Percentiles rank a stretch among this genome's conserved stretches.
Conservation (phyloP, 2,329 filamentous ascomycete genomes). For the Arthrobotrys musiformis region DNA sequence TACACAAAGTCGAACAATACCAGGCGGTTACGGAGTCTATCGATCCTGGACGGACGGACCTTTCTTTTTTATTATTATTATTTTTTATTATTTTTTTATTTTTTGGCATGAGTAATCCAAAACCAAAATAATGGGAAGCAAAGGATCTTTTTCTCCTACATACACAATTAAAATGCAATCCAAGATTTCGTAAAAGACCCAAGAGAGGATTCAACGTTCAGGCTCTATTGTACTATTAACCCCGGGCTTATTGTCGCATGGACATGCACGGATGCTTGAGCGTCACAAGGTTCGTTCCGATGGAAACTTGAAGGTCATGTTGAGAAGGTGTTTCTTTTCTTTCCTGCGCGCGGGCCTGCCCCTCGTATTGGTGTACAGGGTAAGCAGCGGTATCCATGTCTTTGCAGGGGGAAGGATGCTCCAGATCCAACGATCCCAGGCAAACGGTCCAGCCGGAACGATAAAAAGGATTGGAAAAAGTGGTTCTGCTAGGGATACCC, state of each 20-base stretch:
- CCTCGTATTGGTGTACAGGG: slow-evolving; percentile 47
- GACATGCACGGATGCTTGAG: slow-evolving; percentile 54
- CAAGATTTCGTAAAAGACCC: slow-evolving; percentile 5
- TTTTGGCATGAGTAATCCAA: slow-evolving; percentile 13
- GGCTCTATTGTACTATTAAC: slow-evolving; percentile 7
- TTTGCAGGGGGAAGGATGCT: slow-evolving; percentile 26
- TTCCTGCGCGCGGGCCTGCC: slow-evolving; percentile 15
- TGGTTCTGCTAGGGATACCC: slow-evolving; percentile 44
- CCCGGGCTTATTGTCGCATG: slow-evolving; percentile 39
- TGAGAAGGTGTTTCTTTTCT: slow-evolving; percentile 11
- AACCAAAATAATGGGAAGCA: not conserved
- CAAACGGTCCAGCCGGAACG: slow-evolving; percentile 48
- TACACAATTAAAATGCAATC: not conserved
- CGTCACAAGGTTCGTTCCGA: slow-evolving; percentile 49
- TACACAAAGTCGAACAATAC: not conserved
- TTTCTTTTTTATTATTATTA: too few relatives aligned
- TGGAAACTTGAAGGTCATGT: slow-evolving; percentile 20
- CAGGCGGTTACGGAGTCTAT: slow-evolving; percentile 13
- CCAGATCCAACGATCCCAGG: slow-evolving; percentile 46
- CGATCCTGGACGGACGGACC: not conserved
- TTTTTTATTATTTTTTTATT: too few relatives aligned
- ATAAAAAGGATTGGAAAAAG: slow-evolving; percentile 19
- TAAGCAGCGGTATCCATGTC: slow-evolving; percentile 52
- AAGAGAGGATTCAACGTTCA: not conserved
- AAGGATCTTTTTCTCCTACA: not conserved